Conservation (phyloP, 768 basidiomycete genomes). For the Hypsizygus marmoreus region DNA sequence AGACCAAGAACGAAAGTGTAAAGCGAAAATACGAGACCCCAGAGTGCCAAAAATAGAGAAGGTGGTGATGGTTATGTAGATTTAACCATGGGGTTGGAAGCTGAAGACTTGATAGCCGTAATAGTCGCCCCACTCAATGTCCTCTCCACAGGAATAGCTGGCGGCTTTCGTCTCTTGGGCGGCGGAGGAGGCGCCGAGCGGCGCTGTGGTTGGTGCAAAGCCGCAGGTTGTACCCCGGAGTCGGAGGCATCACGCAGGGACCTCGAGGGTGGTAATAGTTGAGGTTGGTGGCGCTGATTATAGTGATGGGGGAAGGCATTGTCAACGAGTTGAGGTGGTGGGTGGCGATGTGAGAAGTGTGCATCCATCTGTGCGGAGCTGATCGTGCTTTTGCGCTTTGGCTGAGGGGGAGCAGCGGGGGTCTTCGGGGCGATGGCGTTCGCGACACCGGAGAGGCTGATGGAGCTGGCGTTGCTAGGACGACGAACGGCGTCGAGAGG, state of each 20-base stretch:
- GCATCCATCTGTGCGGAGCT: conserved; percentile 25
- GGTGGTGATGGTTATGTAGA: too few species aligned
- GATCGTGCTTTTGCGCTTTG: conserved; percentile 27
- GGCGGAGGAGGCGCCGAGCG: conserved; percentile 69
- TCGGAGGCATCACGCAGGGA: background rate
- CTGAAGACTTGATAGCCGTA: conserved; percentile 56
- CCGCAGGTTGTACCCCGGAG: conserved; percentile 11
- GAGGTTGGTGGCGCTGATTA: too few species aligned
- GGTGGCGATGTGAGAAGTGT: conserved; percentile 16
- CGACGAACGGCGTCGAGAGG: conserved; percentile 36
- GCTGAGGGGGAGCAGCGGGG: conserved; percentile 9
- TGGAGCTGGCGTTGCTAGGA: conserved; percentile 41
- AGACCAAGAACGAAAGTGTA: too few species aligned
- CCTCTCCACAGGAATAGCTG: conserved; percentile 59
- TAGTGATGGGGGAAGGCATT: conserved; percentile 14
- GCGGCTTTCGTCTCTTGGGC: conserved; percentile 68
- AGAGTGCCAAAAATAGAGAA: too few species aligned
- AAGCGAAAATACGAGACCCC: too few species aligned
- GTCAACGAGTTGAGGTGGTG: conserved; percentile 7
- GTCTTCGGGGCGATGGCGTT: conserved; percentile 8
- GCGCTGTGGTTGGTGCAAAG: conserved; percentile 31
- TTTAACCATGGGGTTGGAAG: conserved; percentile 34
- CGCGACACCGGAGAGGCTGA: conserved; percentile 31
- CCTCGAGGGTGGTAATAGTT: conserved; percentile 13
- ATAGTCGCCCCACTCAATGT: conserved; percentile 57